Base-by-base conservation (phyloP, 306 rosid species). In the Lotus japonicus region DNA sequence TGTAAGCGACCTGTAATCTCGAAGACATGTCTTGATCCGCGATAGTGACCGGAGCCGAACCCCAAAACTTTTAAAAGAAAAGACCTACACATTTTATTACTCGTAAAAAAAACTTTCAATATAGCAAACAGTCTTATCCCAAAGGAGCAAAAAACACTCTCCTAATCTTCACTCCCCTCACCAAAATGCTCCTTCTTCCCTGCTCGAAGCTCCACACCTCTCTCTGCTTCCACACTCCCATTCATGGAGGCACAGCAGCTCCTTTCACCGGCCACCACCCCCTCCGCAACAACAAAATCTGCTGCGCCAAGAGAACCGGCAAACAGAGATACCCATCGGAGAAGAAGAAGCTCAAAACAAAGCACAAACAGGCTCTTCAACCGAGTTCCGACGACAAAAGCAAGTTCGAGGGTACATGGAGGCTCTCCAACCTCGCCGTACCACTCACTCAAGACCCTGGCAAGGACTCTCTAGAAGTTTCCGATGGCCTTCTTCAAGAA, bases 291-390 rank as follows among this genome's bases (percentile, higher is more conserved):
- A 48, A 1, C 9, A 18, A 11, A 4, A 19, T 88, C 54, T 35
- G 57, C 11, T 82, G 88, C 46, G 86, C 89, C 4, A 92, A 80
- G 86, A 81, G 98, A 70, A 70, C 84, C 50, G 98, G 98, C 42
- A 88, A 79, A 81, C 88, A 70, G 84, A 73, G 90, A 72, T 94
- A 94, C 78, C 98, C 98, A 0, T 94, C 98, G 5, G 97, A 94
- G 88, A 90, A 88, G 84, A 94, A 85, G 90, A 84, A 79, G 64
- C 83, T 94, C 5, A 88, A 71, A 45, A 45, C 78, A 52, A 90
- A 87, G 84, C 84, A 78, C 14, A 86, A 78, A 82, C 77, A 90
- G 13, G 36, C 36, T 31, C 70, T 74, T 53, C 39, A 82, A 2
- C 60, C 71, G 0, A 72, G 63, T 26, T 70, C 86, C 4, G 69